Evolutionary conservation across 2,329 filamentous ascomycete genomes (phyloP).

Genomic region (Drechslerella coelobrocha): DNA sequence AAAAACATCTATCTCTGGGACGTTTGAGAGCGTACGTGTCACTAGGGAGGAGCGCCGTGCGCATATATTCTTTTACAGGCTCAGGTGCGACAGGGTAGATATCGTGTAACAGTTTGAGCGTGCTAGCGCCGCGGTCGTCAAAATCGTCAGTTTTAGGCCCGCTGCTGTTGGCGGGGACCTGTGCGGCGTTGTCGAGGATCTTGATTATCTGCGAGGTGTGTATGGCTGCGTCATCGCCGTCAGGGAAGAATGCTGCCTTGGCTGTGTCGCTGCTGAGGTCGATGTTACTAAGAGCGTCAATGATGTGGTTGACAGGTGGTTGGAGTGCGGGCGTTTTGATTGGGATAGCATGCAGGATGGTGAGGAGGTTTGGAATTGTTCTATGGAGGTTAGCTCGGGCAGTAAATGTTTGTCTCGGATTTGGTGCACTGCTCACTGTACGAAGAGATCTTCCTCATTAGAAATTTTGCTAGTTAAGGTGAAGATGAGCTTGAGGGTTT

Average conservation of each 20-base stretch:
- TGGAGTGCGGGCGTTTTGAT: slow-evolving; percentile 73
- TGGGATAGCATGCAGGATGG: slow-evolving; percentile 68
- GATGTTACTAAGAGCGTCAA: slow-evolving; percentile 83
- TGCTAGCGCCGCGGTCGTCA: slow-evolving; percentile 72
- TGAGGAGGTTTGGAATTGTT: slow-evolving; percentile 72
- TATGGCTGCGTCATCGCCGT: slow-evolving; percentile 8
- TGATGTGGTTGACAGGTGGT: slow-evolving; percentile 71
- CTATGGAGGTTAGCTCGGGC: slow-evolving; percentile 16
- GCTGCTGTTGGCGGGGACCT: background rate
- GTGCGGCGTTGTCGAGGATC: slow-evolving; percentile 28
- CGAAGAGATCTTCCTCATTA: slow-evolving; percentile 24
- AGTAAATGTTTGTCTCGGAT: slow-evolving; percentile 1
- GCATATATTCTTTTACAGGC: slow-evolving; percentile 69
- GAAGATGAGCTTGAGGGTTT: slow-evolving; percentile 87
- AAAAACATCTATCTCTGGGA: background rate
- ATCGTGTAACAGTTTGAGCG: slow-evolving; percentile 75
- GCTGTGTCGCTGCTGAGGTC: slow-evolving; percentile 66
- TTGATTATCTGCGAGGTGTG: slow-evolving; percentile 64
- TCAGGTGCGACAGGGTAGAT: slow-evolving; percentile 74
- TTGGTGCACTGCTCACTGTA: slow-evolving; percentile 11
- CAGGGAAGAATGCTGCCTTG: slow-evolving; percentile 67
- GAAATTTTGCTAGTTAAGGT: slow-evolving; percentile 68
- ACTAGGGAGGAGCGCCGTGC: slow-evolving; percentile 74
- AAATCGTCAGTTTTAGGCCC: slow-evolving; percentile 64
- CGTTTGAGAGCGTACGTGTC: slow-evolving; percentile 60